Evolutionary conservation across 345 rosid species (phyloP).

Genomic region (Rhodamnia rubescens): DNA sequence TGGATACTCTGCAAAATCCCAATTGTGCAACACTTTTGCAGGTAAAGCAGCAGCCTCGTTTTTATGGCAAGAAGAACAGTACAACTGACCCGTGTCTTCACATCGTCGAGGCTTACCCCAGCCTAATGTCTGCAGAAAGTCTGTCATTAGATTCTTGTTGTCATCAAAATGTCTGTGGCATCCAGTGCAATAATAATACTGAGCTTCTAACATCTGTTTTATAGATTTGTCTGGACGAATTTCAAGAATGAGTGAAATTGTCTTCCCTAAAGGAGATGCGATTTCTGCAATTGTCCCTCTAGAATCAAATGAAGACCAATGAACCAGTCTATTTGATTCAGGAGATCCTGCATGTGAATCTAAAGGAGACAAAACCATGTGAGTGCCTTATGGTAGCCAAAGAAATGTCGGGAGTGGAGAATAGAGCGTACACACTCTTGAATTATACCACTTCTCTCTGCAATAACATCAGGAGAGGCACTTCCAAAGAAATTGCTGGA

Average conservation of each 20-base stretch:
- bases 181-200: slow-evolving; percentile 85
- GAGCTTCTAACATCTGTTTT: slow-evolving; percentile 74
- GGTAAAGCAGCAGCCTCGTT: slow-evolving; percentile 82
- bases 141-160: slow-evolving; percentile 57
- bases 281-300: slow-evolving; percentile 25
- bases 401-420: slow-evolving; percentile 43
- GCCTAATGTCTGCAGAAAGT: slow-evolving; percentile 66
- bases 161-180: slow-evolving; percentile 82
- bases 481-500: slow-evolving; percentile 74
- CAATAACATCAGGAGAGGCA: slow-evolving; percentile 71
- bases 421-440: slow-evolving; percentile 73
- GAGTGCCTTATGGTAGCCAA: slow-evolving; percentile 55
- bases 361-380: slow-evolving; percentile 67
- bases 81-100: slow-evolving; percentile 82
- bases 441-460: slow-evolving; percentile 79
- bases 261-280: slow-evolving; percentile 58
- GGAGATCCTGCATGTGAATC: slow-evolving; percentile 43
- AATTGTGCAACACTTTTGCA: slow-evolving; percentile 78
- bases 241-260: slow-evolving; percentile 76
- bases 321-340: slow-evolving; percentile 17
- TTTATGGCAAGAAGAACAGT: slow-evolving; percentile 84
- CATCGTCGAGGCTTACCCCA: slow-evolving; percentile 94
- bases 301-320: slow-evolving; percentile 15
- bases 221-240: slow-evolving; percentile 48
- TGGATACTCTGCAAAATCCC: slow-evolving; percentile 80